Evolutionary conservation across 257 asterid genomes (phyloP), one percentile per base, ranked within the genome.

Genomic region (Vinca minor): DNA sequence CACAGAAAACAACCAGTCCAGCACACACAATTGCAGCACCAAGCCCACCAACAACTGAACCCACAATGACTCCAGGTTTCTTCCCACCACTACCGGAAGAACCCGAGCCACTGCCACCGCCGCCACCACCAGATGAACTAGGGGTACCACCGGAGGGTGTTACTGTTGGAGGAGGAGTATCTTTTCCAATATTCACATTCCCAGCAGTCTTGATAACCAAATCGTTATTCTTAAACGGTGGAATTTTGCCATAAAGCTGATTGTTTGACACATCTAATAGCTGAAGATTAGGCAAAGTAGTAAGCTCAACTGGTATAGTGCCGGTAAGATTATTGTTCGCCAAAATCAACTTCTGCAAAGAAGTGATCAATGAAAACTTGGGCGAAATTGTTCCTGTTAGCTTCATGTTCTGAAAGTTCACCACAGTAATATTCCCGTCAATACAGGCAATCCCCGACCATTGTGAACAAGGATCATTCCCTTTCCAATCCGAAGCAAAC

Each of bases 331-430:
- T 74, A 71, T 91, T 88, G 48, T 72, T 67, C 0, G 95, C 59
- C 69, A 88, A 70, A 38, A 75, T 38, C 79, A 88, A 63, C 68
- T 73, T 83, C 78, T 84, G 84, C 69, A 88, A 65, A 0, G 85
- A 78, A 0, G 70, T 44, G 23, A 91, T 64, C 64, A 63, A 38
- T 0, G 96, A 66, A 45, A 87, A 82, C 11, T 55, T 79, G 0
- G 91, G 86, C 4, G 96, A 84, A 52, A 87, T 85, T 3, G 73
- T 74, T 59, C 97, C 97, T 0, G 60, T 8, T 11, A 91, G 85
- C 12, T 76, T 79, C 89, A 84, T 67, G 63, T 71, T 77, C 59
- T 15, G 74, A 68, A 87, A 82, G 76, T 81, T 85, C 56, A 89
- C 72, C 49, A 81, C 88, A 6, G 79, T 73, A 52, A 89, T 77